Evolutionary conservation across 306 rosid genomes (phyloP), one percentile per base, ranked within the genome.

Genomic region (Lathyrus aphaca): DNA sequence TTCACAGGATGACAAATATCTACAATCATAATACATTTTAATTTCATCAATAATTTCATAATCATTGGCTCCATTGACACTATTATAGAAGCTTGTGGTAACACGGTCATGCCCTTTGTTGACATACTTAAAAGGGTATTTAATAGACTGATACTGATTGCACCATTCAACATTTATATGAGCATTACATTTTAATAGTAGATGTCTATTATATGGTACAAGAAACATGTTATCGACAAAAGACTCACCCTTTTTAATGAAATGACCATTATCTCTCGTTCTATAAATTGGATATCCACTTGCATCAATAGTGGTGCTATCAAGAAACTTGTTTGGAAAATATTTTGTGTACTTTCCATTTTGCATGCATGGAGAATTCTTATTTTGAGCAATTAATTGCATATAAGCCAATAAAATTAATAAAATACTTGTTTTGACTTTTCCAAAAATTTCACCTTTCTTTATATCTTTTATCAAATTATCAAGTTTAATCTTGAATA

Each of bases 101-200:
- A 16, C 27, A 2, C 27, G 23, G 9, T 49, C 56, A 49, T 49
- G 56, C 56, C 56, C 23, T 49, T 49, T 49, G 25, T 49, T 49
- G 12, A 17, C 13, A 18, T n/a, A 50, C 15, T 50, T 50, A 49
- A 49, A 49, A 21, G 17, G 8, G 3, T 49, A 49, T 5, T 49
- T 49, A 8, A 49, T 13, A 8, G 25, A 49, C 5, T 13, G 25
- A 49, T 16, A 49, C 5, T 49, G 55, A 23, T 49, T 50, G 10
- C 27, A 17, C 57, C 29, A 17, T 50, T 50, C 57, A 50, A 18
- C 57, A 50, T 50, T 50, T 9, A 50, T 50, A 50, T 18, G 57
- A 18, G 57, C 17, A 18, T 50, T 50, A 11, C 18, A 18, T 25
- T 50, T 50, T 27, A 50, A 10, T 12, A 50, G 6, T 3, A 50